phyloP scores from a whole-genome alignment of 2,329 filamentous ascomycete species.

The Aspergillus pseudoterreus region DNA sequence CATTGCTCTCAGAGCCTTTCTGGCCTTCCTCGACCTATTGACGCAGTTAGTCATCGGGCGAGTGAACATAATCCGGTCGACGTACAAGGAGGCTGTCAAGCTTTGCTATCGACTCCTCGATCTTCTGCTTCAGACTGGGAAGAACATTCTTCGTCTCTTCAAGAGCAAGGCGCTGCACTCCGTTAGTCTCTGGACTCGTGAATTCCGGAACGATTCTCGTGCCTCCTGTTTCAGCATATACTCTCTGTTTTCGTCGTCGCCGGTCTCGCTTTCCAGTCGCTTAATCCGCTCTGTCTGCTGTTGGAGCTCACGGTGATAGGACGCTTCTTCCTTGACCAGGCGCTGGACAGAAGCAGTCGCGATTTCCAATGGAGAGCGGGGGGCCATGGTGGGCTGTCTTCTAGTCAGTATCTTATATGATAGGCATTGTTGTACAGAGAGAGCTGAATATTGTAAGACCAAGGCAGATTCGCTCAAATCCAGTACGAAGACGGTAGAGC shows the following conservation, averaged over 20 bases:
- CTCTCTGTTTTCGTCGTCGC: conserved; percentile 73
- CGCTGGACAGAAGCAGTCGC: conserved; percentile 75
- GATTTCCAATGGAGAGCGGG: conserved; percentile 79
- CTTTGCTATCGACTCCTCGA: conserved; percentile 66
- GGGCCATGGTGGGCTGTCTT: conserved; percentile 57
- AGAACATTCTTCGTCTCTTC: conserved; percentile 86
- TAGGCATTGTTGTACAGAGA: neutral
- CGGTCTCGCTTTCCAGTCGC: conserved; percentile 62
- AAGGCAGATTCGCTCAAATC: too few species aligned
- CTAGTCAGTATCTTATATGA: neutral
- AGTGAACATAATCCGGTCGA: conserved; percentile 25
- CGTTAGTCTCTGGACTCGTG: conserved; percentile 1
- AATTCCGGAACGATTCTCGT: conserved; percentile 19
- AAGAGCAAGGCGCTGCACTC: conserved; percentile 66
- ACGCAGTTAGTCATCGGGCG: neutral
- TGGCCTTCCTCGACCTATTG: conserved; percentile 36
- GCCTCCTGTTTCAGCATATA: conserved; percentile 87
- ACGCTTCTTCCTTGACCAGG: conserved; percentile 85
- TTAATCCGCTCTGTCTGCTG: conserved; percentile 69
- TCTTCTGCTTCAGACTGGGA: conserved; percentile 65
- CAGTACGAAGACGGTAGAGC: too few species aligned
- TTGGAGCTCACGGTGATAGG: conserved; percentile 81
- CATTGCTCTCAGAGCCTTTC: conserved; percentile 38
- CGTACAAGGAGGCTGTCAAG: conserved; percentile 73
- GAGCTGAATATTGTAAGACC: neutral